Evolutionary conservation across 306 rosid genomes (phyloP).

Genomic region (Dicorynia guianensis): DNA sequence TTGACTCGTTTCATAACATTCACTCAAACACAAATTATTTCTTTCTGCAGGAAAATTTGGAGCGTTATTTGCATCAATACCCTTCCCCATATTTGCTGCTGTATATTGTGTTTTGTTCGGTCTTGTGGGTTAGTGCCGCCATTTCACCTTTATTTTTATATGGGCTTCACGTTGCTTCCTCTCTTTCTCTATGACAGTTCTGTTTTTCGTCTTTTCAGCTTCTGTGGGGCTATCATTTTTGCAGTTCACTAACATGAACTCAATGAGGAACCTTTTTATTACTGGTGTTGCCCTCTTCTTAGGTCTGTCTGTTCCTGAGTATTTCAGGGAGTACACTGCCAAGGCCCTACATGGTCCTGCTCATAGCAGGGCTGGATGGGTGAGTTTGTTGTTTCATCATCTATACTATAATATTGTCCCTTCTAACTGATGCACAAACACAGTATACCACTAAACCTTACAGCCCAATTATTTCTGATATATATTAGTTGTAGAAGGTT

Average conservation of each 20-base stretch:
- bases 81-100: conserved; percentile 93
- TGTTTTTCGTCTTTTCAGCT: conserved; percentile 58
- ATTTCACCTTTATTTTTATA: conserved; percentile 20
- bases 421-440: too few species aligned
- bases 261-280: conserved; percentile 94
- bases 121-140: conserved; percentile 77
- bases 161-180: conserved; percentile 7
- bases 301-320: conserved; percentile 90
- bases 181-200: conserved; percentile 24
- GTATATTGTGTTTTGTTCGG: conserved; percentile 91
- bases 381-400: conserved; percentile 57
- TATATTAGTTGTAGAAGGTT: not conserved
- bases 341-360: conserved; percentile 93
- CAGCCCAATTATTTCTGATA: not conserved
- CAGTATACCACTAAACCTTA: too few species aligned
- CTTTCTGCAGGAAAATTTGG: conserved; percentile 89
- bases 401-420: not conserved
- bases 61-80: conserved; percentile 96
- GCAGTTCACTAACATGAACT: conserved; percentile 99
- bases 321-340: conserved; percentile 83
- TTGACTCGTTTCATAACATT: conserved; percentile 6
- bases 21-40: conserved; percentile 12
- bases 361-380: conserved; percentile 96
- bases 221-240: conserved; percentile 97
- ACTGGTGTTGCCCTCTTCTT: conserved; percentile 85